Evolutionary conservation across 2,329 filamentous ascomycete genomes (phyloP).

Genomic region (Pezicula carpinea): DNA sequence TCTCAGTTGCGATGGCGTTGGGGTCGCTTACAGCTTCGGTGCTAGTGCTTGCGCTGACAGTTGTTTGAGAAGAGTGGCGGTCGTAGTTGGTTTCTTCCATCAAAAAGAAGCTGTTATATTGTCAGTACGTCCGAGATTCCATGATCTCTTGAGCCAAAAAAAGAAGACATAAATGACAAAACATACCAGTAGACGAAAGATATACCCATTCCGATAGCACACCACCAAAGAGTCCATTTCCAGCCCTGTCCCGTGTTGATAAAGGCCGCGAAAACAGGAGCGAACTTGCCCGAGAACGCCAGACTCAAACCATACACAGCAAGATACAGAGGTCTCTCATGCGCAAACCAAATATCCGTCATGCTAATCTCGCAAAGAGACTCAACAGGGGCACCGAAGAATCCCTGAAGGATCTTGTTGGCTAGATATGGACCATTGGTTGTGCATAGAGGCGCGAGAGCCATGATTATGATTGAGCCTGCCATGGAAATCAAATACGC

Average conservation of each 20-base stretch:
- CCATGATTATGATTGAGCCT: slow-evolving; percentile 28
- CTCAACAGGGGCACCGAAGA: slow-evolving; percentile 23
- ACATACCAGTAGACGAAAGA: slow-evolving; percentile 37
- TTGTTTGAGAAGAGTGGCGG: slow-evolving; percentile 6
- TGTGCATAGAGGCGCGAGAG: slow-evolving; percentile 27
- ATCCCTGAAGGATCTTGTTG: slow-evolving; percentile 21
- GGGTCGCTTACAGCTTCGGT: slow-evolving; percentile 4
- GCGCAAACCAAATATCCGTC: slow-evolving; percentile 36
- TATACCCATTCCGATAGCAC: slow-evolving; percentile 45
- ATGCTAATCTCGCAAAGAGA: slow-evolving; percentile 27
- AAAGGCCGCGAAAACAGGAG: slow-evolving; percentile 43
- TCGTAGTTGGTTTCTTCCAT: slow-evolving; percentile 50
- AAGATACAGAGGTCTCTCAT: slow-evolving; percentile 37
- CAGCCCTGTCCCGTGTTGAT: slow-evolving; percentile 43
- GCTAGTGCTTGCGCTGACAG: slow-evolving; percentile 5
- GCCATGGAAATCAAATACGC: slow-evolving; percentile 39
- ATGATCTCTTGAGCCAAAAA: too few species aligned
- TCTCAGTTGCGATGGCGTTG: slow-evolving; percentile 34
- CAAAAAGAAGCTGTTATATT: slow-evolving; percentile 41
- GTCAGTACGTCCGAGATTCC: too few species aligned
- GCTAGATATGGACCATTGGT: slow-evolving; percentile 18
- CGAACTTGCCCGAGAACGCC: slow-evolving; percentile 35
- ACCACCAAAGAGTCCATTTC: slow-evolving; percentile 40
- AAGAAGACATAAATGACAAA: too few species aligned
- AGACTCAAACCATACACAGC: slow-evolving; percentile 38